A percentile compares a stretch with the other conserved stretches of the same genome.
phyloP scores from a whole-genome alignment of 306 rosid species.

The Erythrophleum fordii region DNA sequence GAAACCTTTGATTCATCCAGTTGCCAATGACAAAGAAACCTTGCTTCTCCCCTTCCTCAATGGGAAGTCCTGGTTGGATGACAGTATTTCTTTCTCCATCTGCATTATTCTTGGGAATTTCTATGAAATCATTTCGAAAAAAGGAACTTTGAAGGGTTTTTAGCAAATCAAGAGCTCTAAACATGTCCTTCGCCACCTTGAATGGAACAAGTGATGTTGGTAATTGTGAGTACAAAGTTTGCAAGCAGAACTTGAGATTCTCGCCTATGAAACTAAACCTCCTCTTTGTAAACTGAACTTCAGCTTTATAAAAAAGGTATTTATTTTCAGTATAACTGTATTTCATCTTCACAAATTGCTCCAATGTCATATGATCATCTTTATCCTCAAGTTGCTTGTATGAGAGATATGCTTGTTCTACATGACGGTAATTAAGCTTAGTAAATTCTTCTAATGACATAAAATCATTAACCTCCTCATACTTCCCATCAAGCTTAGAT shows the following conservation, averaged over 20 bases:
- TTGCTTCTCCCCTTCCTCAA: neutral
- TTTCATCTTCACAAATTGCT: conserved; percentile 39
- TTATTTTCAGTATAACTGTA: neutral
- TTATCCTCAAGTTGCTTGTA: neutral
- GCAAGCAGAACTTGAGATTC: conserved; percentile 25
- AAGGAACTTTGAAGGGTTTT: conserved; percentile 29
- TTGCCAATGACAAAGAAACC: neutral
- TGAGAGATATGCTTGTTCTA: conserved; percentile 9
- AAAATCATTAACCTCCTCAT: neutral
- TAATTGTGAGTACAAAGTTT: conserved; percentile 49
- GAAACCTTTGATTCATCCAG: neutral
- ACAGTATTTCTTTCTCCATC: neutral
- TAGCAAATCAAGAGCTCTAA: conserved; percentile 32
- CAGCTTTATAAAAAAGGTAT: conserved; percentile 22
- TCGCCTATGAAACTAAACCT: conserved; percentile 16
- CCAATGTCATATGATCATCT: conserved; percentile 31
- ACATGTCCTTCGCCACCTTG: conserved; percentile 24
- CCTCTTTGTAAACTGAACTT: conserved; percentile 44
- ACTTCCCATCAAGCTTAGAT: neutral
- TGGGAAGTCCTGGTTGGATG: neutral
- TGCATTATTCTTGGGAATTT: neutral
- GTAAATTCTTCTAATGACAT: conserved; percentile 44
- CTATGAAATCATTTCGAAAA: neutral
- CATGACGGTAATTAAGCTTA: neutral
- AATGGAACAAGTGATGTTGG: conserved; percentile 53